These are phyloP conservation scores for Emergomyces africanus DNA, from an alignment of 2,329 filamentous ascomycete species.

Conservation along the genomic window DNA sequence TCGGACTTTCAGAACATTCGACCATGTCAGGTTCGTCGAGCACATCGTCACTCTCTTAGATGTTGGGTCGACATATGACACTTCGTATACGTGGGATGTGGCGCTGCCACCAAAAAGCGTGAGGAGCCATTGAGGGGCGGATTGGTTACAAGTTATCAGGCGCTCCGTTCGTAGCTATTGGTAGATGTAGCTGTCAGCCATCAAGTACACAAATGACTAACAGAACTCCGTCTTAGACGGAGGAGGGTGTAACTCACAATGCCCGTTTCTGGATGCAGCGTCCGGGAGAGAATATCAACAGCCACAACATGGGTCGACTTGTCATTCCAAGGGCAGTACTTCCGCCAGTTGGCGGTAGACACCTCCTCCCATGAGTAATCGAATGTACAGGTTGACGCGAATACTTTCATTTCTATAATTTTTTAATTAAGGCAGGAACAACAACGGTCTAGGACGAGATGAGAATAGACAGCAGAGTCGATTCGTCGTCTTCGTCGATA, in stretches of 20 bases:
- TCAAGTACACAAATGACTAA: background rate
- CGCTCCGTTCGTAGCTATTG: slow-evolving; percentile 57
- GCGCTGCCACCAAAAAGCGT: slow-evolving; percentile 66
- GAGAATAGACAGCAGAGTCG: too few species aligned
- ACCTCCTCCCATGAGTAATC: slow-evolving; percentile 99
- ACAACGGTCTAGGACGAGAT: background rate
- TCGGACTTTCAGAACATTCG: slow-evolving; percentile 78
- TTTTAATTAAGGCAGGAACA: background rate
- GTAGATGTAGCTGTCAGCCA: background rate
- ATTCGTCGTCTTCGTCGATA: background rate
- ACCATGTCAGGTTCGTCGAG: slow-evolving; percentile 86
- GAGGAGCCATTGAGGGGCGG: slow-evolving; percentile 46
- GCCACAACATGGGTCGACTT: slow-evolving; percentile 94
- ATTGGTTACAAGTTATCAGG: slow-evolving; percentile 40
- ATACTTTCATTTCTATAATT: slow-evolving; percentile 69
- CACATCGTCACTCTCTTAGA: slow-evolving; percentile 90
- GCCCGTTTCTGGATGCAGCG: slow-evolving; percentile 49
- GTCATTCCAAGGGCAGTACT: slow-evolving; percentile 98
- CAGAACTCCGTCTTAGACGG: background rate
- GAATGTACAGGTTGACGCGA: slow-evolving; percentile 78
- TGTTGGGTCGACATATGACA: slow-evolving; percentile 79
- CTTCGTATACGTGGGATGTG: slow-evolving; percentile 83
- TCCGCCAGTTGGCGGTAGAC: slow-evolving; percentile 93
- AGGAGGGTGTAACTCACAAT: slow-evolving; percentile 42
- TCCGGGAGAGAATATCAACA: slow-evolving; percentile 79